Percentiles rank a stretch among this genome's conserved stretches.
These are phyloP conservation scores for Candida odintsovae DNA, from an alignment of 805 yeast species.

Conservation along the genomic window DNA sequence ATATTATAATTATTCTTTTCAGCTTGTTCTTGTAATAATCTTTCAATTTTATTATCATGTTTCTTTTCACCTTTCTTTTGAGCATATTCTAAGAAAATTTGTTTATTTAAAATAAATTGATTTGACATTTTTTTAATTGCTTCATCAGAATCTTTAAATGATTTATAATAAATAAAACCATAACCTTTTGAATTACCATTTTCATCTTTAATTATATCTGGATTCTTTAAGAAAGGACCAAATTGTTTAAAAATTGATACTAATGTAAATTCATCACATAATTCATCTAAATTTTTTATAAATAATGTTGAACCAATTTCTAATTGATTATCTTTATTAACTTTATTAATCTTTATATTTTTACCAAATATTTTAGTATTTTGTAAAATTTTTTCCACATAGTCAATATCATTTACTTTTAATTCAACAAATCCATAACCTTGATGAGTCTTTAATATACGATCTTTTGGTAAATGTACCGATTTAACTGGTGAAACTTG, in stretches of 20 bases:
- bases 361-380: constrained; percentile 61
- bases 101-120: constrained; percentile 60
- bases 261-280: constrained; percentile 57
- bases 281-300: constrained; percentile 60
- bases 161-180: constrained; percentile 61
- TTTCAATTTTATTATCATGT: constrained; percentile 79
- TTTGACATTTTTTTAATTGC: constrained; percentile 70
- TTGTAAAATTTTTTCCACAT: constrained; percentile 53
- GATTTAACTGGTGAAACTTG: constrained; percentile 78
- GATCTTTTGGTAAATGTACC: constrained; percentile 75
- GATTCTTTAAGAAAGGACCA: constrained; percentile 52
- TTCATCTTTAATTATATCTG: constrained; percentile 43
- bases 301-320: constrained; percentile 65
- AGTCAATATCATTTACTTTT: constrained; percentile 57
- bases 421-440: constrained; percentile 90
- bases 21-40: constrained; percentile 64
- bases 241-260: constrained; percentile 50
- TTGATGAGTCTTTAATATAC: constrained; percentile 62
- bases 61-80: constrained; percentile 34
- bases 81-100: constrained; percentile 62
- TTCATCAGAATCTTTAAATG: constrained; percentile 61
- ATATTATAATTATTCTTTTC: constrained; percentile 30
- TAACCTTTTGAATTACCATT: constrained; percentile 50
- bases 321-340: constrained; percentile 26
- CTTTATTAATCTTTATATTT: constrained; percentile 50